Percentiles rank a stretch among this genome's conserved stretches.
Conservation (phyloP, 257 asterid genomes). For the Lycium barbarum region DNA sequence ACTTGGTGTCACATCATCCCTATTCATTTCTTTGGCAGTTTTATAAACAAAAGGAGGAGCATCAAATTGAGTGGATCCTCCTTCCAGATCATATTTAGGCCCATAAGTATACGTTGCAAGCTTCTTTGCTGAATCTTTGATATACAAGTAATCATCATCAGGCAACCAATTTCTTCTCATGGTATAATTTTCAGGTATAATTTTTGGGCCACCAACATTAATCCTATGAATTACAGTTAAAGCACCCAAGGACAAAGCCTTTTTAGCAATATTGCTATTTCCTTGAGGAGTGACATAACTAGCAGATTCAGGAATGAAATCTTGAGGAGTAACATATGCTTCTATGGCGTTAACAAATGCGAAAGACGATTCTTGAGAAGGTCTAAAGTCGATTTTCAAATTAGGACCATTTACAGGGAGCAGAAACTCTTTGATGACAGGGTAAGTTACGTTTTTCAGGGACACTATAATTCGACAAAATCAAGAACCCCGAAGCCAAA, state of each 20-base stretch:
- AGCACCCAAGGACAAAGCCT: neutral
- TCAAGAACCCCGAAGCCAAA: slow-evolving; percentile 38
- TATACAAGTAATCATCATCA: slow-evolving; percentile 48
- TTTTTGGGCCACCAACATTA: slow-evolving; percentile 56
- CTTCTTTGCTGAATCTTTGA: neutral
- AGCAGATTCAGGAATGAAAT: slow-evolving; percentile 31
- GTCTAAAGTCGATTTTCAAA: slow-evolving; percentile 46
- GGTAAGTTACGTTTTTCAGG: slow-evolving; percentile 8
- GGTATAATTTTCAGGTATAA: slow-evolving; percentile 43
- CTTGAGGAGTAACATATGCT: slow-evolving; percentile 49
- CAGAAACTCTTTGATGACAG: slow-evolving; percentile 53
- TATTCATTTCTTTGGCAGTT: slow-evolving; percentile 52
- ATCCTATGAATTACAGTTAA: slow-evolving; percentile 56
- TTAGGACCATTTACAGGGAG: slow-evolving; percentile 33
- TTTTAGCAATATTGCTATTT: neutral
- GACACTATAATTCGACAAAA: slow-evolving; percentile 49
- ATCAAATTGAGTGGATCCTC: slow-evolving; percentile 33
- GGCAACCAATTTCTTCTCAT: slow-evolving; percentile 60
- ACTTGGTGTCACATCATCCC: neutral
- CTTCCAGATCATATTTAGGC: slow-evolving; percentile 12
- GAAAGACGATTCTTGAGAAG: slow-evolving; percentile 34
- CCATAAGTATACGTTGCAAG: too few relatives aligned
- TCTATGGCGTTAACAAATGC: slow-evolving; percentile 73
- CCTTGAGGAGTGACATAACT: slow-evolving; percentile 29
- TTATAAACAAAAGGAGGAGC: slow-evolving; percentile 62